These are phyloP conservation scores for Asclepias syriaca DNA, from an alignment of 257 asterid genomes.

Conservation along the genomic window DNA sequence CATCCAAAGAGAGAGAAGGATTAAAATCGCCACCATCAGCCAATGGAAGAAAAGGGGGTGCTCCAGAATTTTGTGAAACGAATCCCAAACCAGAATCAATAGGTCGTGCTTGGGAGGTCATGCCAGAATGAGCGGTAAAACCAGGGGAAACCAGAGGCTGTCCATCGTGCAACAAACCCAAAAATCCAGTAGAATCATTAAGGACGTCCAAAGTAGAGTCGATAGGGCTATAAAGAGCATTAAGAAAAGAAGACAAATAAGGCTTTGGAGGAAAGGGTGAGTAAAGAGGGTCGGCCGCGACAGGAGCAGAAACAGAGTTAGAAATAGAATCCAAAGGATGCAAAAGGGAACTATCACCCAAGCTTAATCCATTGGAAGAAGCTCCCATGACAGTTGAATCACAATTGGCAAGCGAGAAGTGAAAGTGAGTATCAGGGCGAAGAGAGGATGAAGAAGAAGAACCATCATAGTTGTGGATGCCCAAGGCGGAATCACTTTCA, in stretches of 20 bases:
- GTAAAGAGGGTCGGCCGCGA: slow-evolving; percentile 2
- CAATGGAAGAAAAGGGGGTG: slow-evolving; percentile 1
- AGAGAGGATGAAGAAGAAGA: neutral
- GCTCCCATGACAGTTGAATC: neutral
- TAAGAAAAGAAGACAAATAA: slow-evolving; percentile 14
- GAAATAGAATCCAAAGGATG: slow-evolving; percentile 5
- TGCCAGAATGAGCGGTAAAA: neutral
- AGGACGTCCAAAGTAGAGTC: slow-evolving; percentile 9
- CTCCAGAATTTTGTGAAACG: slow-evolving; percentile 8
- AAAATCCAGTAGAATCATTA: slow-evolving; percentile 6
- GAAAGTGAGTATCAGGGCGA: neutral
- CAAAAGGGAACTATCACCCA: neutral
- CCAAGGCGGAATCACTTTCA: slow-evolving; percentile 9
- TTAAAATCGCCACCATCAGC: slow-evolving; percentile 2
- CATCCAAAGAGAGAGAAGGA: slow-evolving; percentile 12
- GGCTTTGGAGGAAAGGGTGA: slow-evolving; percentile 6
- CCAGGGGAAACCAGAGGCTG: slow-evolving; percentile 6
- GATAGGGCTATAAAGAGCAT: slow-evolving; percentile 11
- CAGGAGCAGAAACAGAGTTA: slow-evolving; percentile 9
- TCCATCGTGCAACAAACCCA: slow-evolving; percentile 1
- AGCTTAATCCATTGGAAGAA: neutral
- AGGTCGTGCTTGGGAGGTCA: neutral
- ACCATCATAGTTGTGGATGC: neutral
- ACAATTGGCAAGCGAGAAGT: neutral
- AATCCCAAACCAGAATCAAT: slow-evolving; percentile 11